Percentiles rank a stretch among this genome's conserved stretches.
phyloP scores from a whole-genome alignment of 2,329 filamentous ascomycete genomes.

The Stemphylium lycopersici region DNA sequence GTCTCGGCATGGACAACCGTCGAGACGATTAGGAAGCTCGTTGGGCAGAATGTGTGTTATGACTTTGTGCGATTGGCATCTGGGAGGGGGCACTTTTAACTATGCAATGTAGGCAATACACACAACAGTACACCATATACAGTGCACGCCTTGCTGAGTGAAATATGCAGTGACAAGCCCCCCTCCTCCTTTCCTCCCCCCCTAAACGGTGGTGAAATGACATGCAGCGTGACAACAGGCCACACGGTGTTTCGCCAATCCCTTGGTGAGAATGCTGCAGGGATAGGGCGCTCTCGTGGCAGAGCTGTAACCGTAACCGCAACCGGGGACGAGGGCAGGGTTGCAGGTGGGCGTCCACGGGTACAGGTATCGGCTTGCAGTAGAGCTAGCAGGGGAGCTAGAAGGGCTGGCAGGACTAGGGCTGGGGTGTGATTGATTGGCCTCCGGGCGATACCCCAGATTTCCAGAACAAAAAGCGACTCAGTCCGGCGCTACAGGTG shows the following conservation, averaged over 20 bases:
- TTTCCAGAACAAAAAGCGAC: slow-evolving; percentile 31
- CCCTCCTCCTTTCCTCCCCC: too few relatives aligned
- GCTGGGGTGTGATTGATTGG: slow-evolving; percentile 24
- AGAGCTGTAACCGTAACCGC: slow-evolving; percentile 1
- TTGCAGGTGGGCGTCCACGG: neutral
- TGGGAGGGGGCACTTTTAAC: slow-evolving; percentile 60
- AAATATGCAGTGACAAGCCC: neutral
- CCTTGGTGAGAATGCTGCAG: too few relatives aligned
- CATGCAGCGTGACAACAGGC: slow-evolving; percentile 7
- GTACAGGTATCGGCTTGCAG: neutral
- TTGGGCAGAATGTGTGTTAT: slow-evolving; percentile 86
- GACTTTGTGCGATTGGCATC: slow-evolving; percentile 81
- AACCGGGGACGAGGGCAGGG: slow-evolving; percentile 7
- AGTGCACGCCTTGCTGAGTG: neutral
- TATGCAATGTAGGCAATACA: slow-evolving; percentile 3
- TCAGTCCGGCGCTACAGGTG: slow-evolving; percentile 27
- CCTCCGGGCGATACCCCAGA: slow-evolving; percentile 42
- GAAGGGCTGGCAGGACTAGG: slow-evolving; percentile 1
- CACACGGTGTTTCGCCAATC: neutral
- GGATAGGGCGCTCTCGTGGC: too few relatives aligned
- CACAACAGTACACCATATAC: neutral
- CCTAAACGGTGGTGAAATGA: neutral
- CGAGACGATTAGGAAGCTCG: slow-evolving; percentile 76
- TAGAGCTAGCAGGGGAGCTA: too few relatives aligned
- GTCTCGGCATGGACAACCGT: slow-evolving; percentile 85